Conservation (phyloP, 1,284 basidiomycete genomes). For the Moesziomyces sp. region DNA sequence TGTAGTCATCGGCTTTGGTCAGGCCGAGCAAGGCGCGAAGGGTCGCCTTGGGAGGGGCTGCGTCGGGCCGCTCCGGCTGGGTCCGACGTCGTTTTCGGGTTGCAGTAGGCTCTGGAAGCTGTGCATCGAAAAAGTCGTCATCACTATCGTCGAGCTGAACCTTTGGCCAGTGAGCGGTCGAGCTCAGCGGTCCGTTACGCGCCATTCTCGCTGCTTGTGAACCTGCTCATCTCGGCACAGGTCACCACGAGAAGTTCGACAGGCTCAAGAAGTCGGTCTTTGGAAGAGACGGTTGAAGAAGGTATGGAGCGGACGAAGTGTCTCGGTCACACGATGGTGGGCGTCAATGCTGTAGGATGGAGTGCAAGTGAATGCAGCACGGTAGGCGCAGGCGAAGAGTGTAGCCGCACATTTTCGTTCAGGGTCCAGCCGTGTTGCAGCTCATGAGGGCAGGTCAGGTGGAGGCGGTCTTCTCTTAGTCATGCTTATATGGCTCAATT, state of each 20-base stretch:
- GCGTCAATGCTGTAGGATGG: too few species aligned
- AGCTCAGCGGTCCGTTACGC: constrained; percentile 9
- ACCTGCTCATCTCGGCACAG: not conserved
- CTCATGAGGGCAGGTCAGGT: too few species aligned
- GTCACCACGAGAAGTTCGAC: not conserved
- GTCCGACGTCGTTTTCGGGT: constrained; percentile 15
- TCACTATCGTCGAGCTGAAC: constrained; percentile 12
- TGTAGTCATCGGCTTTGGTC: constrained; percentile 34
- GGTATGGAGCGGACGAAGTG: too few species aligned
- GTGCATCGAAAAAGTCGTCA: constrained; percentile 6
- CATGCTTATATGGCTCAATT: too few species aligned
- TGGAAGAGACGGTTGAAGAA: too few species aligned
- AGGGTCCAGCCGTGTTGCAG: constrained; percentile 5
- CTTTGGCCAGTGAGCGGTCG: constrained; percentile 1
- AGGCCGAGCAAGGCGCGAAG: constrained; percentile 36
- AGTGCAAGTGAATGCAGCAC: too few species aligned
- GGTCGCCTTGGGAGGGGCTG: not conserved
- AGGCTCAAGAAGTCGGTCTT: too few species aligned
- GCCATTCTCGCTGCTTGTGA: constrained; percentile 1
- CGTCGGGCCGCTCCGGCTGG: not conserved
- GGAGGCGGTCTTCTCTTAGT: too few species aligned
- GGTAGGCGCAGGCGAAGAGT: too few species aligned
- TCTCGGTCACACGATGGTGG: too few species aligned
- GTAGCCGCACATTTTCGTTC: not conserved
- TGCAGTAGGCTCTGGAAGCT: not conserved